Evolutionary conservation across 1,139 yeast species (phyloP).

Genomic region (Suhomyces atakaporum): DNA sequence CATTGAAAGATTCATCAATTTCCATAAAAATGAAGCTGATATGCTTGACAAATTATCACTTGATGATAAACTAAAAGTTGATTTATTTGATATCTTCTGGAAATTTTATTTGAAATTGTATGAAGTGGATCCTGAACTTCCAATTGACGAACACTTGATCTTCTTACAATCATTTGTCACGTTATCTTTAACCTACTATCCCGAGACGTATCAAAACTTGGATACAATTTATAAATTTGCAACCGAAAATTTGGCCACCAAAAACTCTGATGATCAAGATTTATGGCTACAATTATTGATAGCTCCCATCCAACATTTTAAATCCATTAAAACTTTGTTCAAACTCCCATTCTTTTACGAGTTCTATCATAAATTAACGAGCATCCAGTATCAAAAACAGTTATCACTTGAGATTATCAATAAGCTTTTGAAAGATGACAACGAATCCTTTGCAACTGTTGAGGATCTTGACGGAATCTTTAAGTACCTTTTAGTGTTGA

Average conservation of each 20-base stretch:
- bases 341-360: conserved; percentile 43
- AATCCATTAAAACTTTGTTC: conserved; percentile 30
- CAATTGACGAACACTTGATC: conserved; percentile 64
- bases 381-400: conserved; percentile 35
- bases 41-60: conserved; percentile 11
- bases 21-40: conserved; percentile 41
- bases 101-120: conserved; percentile 56
- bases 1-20: conserved; percentile 72
- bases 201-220: conserved; percentile 59
- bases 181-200: conserved; percentile 68
- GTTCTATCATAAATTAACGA: conserved; percentile 41
- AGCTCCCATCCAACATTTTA: conserved; percentile 54
- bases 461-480: conserved; percentile 49
- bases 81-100: conserved; percentile 66
- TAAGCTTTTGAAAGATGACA: conserved; percentile 27
- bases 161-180: conserved; percentile 66
- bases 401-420: conserved; percentile 47
- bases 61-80: conserved; percentile 11
- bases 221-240: conserved; percentile 65
- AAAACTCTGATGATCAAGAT: conserved; percentile 31
- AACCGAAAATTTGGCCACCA: conserved; percentile 31
- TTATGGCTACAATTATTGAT: conserved; percentile 57
- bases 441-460: conserved; percentile 22
- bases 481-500: conserved; percentile 42
- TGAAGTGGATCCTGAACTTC: conserved; percentile 60